These are phyloP conservation scores for Bruguiera gymnorhiza DNA, from an alignment of 345 rosid genomes.

Conservation along the genomic window DNA sequence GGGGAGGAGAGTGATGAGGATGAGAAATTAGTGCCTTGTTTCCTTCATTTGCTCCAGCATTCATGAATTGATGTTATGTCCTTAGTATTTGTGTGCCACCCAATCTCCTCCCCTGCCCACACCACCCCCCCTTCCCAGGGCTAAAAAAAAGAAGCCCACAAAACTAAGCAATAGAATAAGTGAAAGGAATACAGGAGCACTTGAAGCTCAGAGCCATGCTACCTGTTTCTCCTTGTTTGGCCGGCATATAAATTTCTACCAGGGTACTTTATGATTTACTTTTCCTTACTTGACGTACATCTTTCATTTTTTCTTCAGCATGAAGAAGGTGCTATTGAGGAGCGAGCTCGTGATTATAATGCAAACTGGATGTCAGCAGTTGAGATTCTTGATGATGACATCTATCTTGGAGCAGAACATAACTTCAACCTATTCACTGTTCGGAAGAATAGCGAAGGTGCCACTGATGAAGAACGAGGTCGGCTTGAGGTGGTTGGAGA, in stretches of 20 bases:
- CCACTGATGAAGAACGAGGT: conserved; percentile 78
- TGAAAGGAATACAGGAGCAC: neutral
- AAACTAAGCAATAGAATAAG: neutral
- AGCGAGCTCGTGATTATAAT: conserved; percentile 79
- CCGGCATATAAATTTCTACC: neutral
- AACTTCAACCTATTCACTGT: conserved; percentile 77
- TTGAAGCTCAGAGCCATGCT: neutral
- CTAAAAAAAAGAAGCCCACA: neutral
- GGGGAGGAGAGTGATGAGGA: neutral
- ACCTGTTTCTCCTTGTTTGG: neutral
- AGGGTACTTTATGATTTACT: neutral
- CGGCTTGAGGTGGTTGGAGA: conserved; percentile 89
- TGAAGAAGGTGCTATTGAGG: conserved; percentile 88
- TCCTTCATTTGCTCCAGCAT: too few species aligned
- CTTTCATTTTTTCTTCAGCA: conserved; percentile 47
- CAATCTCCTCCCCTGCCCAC: neutral
- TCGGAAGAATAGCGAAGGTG: conserved; percentile 83
- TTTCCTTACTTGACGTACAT: neutral
- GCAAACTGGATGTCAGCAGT: conserved; percentile 95
- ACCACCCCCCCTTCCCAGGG: neutral
- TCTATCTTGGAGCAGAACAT: conserved; percentile 80
- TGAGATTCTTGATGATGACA: conserved; percentile 85
- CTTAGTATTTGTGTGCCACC: neutral
- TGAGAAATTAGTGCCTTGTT: neutral
- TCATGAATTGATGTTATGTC: neutral